These are phyloP conservation scores for Gynochthodes officinalis DNA, from an alignment of 257 asterid genomes.

Conservation along the genomic window DNA sequence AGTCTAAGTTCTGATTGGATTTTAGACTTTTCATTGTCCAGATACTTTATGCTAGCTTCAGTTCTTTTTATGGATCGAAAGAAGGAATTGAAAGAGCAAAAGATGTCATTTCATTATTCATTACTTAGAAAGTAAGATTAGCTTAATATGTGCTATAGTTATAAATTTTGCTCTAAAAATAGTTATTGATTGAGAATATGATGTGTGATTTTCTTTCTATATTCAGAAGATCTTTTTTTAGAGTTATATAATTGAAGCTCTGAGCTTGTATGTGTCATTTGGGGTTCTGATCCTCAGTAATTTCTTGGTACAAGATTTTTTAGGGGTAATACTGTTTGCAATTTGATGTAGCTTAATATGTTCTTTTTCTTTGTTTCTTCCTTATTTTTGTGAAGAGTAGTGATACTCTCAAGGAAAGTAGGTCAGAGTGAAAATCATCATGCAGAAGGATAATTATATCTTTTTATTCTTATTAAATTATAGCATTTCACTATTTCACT, in stretches of 20 bases:
- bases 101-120: not conserved
- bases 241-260: not conserved
- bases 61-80: not conserved
- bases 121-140: not conserved
- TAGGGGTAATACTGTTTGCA: not conserved
- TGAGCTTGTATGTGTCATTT: not conserved
- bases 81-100: not conserved
- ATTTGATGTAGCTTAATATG: not conserved
- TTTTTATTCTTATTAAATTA: too few species aligned
- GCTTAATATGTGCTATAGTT: not conserved
- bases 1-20: not conserved
- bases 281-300: not conserved
- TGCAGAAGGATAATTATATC: too few species aligned
- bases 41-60: not conserved
- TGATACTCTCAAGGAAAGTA: too few species aligned
- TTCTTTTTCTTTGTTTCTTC: not conserved
- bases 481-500: too few species aligned
- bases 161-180: not conserved
- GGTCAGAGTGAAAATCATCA: too few species aligned
- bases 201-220: too few species aligned
- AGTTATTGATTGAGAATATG: too few species aligned
- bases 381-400: not conserved
- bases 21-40: not conserved
- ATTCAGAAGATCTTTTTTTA: too few species aligned
- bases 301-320: not conserved